These are phyloP conservation scores for Rhododendron vialii DNA, from an alignment of 148 eudicot species.

Conservation along the genomic window DNA sequence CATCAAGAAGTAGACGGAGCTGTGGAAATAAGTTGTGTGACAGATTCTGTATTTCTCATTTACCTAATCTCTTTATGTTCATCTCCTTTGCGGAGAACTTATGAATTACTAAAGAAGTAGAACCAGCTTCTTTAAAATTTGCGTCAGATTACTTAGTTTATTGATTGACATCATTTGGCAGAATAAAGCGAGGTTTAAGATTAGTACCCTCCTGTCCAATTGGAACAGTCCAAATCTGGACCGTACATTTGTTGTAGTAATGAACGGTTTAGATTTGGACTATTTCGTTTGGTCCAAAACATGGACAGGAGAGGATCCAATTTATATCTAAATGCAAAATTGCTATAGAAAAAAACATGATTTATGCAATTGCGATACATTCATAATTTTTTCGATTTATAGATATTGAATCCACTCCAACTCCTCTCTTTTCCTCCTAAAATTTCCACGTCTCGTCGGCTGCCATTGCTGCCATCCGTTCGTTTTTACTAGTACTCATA, in stretches of 20 bases:
- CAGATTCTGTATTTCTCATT: conserved; percentile 6
- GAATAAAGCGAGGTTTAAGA: neutral
- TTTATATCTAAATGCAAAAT: neutral
- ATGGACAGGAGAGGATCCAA: too few relatives aligned
- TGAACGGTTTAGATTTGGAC: too few relatives aligned
- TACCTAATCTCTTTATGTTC: neutral
- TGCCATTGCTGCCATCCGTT: too few relatives aligned
- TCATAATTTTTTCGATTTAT: neutral
- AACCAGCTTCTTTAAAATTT: neutral
- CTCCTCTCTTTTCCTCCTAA: too few relatives aligned
- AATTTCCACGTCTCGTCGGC: too few relatives aligned
- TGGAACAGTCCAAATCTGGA: too few relatives aligned
- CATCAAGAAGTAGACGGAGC: neutral
- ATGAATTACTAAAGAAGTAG: neutral
- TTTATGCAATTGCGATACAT: neutral
- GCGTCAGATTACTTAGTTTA: neutral
- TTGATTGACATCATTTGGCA: neutral
- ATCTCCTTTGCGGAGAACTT: neutral
- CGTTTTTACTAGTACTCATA: too few relatives aligned
- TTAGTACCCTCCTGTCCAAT: too few relatives aligned
- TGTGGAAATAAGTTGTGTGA: neutral
- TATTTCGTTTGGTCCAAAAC: too few relatives aligned
- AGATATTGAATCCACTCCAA: too few relatives aligned
- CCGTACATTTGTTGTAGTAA: too few relatives aligned
- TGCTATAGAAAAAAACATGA: neutral